Percentiles rank a stretch among this genome's conserved stretches.
Conservation (phyloP, 192 early-diverging fungal genomes). For the Lobosporangium transversale region DNA sequence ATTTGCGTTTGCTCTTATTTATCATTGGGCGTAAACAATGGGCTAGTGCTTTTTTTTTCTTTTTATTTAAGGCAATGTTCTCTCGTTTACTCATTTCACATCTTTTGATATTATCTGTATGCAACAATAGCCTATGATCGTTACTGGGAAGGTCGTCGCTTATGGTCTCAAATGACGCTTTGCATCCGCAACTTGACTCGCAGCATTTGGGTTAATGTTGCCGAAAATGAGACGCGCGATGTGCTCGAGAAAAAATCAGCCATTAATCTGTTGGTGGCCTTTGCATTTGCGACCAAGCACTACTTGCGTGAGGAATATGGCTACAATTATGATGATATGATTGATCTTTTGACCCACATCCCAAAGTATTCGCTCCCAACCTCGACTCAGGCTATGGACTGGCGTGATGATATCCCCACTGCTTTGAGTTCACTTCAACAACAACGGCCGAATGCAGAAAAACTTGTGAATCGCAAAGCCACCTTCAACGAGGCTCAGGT, state of each 20-base stretch:
- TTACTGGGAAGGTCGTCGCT: constrained; percentile 88
- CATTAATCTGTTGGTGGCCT: constrained; percentile 84
- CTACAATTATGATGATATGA: constrained; percentile 74
- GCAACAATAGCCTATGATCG: constrained; percentile 67
- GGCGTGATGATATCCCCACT: constrained; percentile 28
- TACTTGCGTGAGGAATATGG: constrained; percentile 82
- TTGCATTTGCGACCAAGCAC: constrained; percentile 83
- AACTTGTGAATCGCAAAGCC: constrained; percentile 1
- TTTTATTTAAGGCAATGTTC: too few relatives aligned
- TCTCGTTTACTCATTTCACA: neutral
- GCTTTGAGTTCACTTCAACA: constrained; percentile 8
- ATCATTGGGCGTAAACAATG: too few relatives aligned
- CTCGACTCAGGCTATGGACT: constrained; percentile 47
- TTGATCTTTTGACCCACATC: constrained; percentile 69
- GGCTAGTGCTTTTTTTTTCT: neutral
- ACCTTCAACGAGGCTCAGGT: neutral
- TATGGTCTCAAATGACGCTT: constrained; percentile 79
- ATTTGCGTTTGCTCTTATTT: too few relatives aligned
- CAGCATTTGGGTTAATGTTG: constrained; percentile 75
- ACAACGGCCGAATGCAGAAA: neutral
- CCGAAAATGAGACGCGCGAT: constrained; percentile 61
- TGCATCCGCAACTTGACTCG: constrained; percentile 83
- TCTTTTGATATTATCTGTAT: neutral
- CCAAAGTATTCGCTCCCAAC: constrained; percentile 63
- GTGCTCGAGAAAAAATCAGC: constrained; percentile 72